A percentile compares a stretch with the other conserved stretches of the same genome.
Conservation (phyloP, 768 basidiomycete genomes). For the Lyophyllum atratum region DNA sequence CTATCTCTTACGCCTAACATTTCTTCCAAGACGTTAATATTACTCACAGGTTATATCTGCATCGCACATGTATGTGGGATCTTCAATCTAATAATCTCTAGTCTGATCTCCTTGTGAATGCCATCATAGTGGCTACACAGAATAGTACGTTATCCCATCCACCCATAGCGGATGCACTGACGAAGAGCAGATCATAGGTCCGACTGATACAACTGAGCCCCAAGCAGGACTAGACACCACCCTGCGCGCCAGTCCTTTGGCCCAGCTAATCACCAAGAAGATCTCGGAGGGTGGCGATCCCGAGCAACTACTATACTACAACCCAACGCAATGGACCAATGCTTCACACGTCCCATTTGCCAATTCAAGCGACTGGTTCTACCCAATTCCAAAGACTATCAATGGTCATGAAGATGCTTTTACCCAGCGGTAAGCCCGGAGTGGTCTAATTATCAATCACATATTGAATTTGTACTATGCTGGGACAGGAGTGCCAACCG, state of each 20-base stretch:
- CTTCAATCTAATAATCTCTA: neutral
- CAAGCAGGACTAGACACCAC: slow-evolving; percentile 57
- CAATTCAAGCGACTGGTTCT: slow-evolving; percentile 45
- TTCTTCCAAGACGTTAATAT: neutral
- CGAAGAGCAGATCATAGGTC: slow-evolving; percentile 47
- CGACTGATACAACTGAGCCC: slow-evolving; percentile 50
- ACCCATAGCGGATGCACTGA: neutral
- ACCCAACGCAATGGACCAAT: slow-evolving; percentile 50
- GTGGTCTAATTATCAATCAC: neutral
- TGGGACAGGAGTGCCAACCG: slow-evolving; percentile 50
- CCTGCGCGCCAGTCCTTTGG: slow-evolving; percentile 49
- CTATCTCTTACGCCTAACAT: neutral
- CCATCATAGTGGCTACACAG: slow-evolving; percentile 45
- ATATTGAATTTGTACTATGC: slow-evolving; percentile 23
- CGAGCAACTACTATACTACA: slow-evolving; percentile 45
- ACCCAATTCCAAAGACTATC: slow-evolving; percentile 40
- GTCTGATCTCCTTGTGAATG: neutral
- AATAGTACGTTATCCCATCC: slow-evolving; percentile 30
- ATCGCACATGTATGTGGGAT: slow-evolving; percentile 50
- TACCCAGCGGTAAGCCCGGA: slow-evolving; percentile 39
- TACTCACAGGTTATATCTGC: slow-evolving; percentile 55
- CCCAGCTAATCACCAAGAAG: slow-evolving; percentile 46
- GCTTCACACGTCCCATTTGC: slow-evolving; percentile 46
- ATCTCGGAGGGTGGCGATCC: slow-evolving; percentile 48
- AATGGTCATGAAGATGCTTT: slow-evolving; percentile 54